Evolutionary conservation across 1,284 basidiomycete genomes (phyloP).

Genomic region (Schizophyllum amplum): DNA sequence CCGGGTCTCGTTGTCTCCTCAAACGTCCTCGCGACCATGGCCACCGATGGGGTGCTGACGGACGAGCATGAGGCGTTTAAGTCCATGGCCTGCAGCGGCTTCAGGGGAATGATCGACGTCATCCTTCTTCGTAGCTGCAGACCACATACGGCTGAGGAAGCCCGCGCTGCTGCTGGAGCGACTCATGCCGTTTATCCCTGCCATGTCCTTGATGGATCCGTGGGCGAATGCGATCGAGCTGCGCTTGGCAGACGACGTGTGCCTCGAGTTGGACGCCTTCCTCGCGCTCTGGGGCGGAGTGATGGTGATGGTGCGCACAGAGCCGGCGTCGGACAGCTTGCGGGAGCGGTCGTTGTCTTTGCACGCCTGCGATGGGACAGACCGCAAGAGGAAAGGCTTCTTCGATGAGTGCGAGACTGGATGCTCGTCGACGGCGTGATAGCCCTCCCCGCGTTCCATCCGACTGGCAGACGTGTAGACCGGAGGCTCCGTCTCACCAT

Average conservation of each 20-base stretch:
- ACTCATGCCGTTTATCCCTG: constrained; percentile 5
- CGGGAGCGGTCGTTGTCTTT: constrained; percentile 35
- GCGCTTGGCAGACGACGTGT: constrained; percentile 16
- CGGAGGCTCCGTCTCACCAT: constrained; percentile 33
- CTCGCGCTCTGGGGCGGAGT: constrained; percentile 13
- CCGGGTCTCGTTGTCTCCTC: background rate
- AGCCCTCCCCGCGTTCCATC: constrained; percentile 8
- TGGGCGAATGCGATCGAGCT: constrained; percentile 17
- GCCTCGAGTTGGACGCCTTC: constrained; percentile 11
- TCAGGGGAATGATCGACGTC: constrained; percentile 18
- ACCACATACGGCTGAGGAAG: constrained; percentile 64
- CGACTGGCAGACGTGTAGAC: constrained; percentile 13
- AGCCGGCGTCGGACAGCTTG: constrained; percentile 48
- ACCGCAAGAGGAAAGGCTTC: constrained; percentile 30
- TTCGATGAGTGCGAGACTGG: constrained; percentile 13
- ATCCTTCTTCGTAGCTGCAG: constrained; percentile 41
- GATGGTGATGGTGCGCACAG: constrained; percentile 34
- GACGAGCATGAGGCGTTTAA: constrained; percentile 24
- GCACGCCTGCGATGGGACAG: constrained; percentile 35
- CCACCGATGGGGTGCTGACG: constrained; percentile 14
- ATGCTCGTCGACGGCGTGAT: constrained; percentile 6
- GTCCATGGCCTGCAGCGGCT: constrained; percentile 19
- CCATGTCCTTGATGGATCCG: constrained; percentile 10
- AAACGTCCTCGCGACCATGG: background rate
- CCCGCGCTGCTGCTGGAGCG: constrained; percentile 25